Conservation (phyloP, 1,284 basidiomycete species). For the Apiotrichum gracile region DNA sequence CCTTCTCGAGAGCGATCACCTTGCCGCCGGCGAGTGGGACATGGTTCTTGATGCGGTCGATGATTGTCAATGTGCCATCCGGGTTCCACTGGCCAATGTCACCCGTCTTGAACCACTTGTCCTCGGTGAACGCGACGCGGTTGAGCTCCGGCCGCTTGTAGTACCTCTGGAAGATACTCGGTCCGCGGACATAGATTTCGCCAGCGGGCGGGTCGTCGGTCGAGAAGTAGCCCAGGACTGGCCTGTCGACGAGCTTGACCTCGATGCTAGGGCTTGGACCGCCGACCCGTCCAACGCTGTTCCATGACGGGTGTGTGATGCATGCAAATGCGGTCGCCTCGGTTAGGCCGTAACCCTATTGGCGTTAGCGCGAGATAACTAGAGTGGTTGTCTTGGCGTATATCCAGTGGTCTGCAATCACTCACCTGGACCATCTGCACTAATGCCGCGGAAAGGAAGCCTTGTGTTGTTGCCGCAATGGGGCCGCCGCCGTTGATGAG, state of each 20-base stretch:
- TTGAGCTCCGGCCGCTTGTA: conserved; percentile 89
- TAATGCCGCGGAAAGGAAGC: conserved; percentile 75
- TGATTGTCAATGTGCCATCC: conserved; percentile 72
- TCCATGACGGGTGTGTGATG: conserved; percentile 60
- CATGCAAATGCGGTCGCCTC: conserved; percentile 55
- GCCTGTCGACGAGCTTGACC: conserved; percentile 73
- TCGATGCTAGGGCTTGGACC: conserved; percentile 82
- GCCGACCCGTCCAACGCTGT: conserved; percentile 69
- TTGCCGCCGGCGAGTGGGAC: conserved; percentile 49
- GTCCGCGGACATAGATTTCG: conserved; percentile 48
- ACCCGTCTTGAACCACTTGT: conserved; percentile 78
- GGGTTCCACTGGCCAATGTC: conserved; percentile 47
- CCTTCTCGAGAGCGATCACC: conserved; percentile 92
- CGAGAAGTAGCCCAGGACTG: conserved; percentile 65
- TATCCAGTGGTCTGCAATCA: too few relatives aligned
- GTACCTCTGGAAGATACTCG: conserved; percentile 53
- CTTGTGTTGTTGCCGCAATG: conserved; percentile 77
- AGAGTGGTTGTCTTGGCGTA: too few relatives aligned
- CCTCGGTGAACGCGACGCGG: conserved; percentile 75
- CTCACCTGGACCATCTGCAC: conserved; percentile 74
- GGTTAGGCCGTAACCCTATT: conserved; percentile 77
- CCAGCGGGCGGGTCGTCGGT: conserved; percentile 71
- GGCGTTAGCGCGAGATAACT: too few relatives aligned
- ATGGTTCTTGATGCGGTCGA: conserved; percentile 59
- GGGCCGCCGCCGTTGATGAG: conserved; percentile 77